Conservation (phyloP, 1,139 yeast species). For the Diutina neorugosa region DNA sequence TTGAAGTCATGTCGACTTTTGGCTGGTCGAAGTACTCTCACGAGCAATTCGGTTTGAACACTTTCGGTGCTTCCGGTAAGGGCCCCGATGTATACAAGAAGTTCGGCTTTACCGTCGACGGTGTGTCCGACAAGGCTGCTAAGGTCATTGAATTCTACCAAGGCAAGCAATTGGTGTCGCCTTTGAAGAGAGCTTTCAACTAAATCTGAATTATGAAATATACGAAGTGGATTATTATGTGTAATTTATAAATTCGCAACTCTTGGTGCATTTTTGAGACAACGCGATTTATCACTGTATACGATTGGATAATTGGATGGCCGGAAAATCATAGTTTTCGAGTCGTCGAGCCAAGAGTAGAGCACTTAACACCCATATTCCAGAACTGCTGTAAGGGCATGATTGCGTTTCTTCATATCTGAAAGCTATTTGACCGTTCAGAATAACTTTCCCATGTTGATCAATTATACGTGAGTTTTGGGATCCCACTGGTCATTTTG, state of each 20-base stretch:
- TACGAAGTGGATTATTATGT: background rate
- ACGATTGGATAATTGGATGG: too few relatives aligned
- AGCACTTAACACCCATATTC: too few relatives aligned
- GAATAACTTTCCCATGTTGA: background rate
- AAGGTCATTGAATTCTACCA: conserved; percentile 76
- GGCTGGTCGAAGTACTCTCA: conserved; percentile 97
- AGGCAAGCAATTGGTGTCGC: conserved; percentile 62
- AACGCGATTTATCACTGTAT: too few relatives aligned
- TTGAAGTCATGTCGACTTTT: conserved; percentile 84
- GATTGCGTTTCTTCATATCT: background rate
- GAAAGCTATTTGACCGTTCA: background rate
- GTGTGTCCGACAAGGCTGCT: conserved; percentile 76
- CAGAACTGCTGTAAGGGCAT: too few relatives aligned
- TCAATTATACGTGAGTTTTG: conserved; percentile 6
- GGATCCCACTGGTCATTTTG: conserved; percentile 82
- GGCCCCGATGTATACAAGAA: conserved; percentile 70
- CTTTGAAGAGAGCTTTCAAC: conserved; percentile 64
- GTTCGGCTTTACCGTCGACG: conserved; percentile 91
- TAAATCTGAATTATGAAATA: background rate
- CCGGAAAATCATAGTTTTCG: too few relatives aligned
- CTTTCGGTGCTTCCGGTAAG: conserved; percentile 97
- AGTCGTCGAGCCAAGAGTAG: too few relatives aligned
- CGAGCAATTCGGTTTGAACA: conserved; percentile 90
- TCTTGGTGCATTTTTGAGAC: background rate
- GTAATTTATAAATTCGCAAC: background rate